phyloP scores from a whole-genome alignment of 2,329 filamentous ascomycete species.

The Alternaria ethzedia region DNA sequence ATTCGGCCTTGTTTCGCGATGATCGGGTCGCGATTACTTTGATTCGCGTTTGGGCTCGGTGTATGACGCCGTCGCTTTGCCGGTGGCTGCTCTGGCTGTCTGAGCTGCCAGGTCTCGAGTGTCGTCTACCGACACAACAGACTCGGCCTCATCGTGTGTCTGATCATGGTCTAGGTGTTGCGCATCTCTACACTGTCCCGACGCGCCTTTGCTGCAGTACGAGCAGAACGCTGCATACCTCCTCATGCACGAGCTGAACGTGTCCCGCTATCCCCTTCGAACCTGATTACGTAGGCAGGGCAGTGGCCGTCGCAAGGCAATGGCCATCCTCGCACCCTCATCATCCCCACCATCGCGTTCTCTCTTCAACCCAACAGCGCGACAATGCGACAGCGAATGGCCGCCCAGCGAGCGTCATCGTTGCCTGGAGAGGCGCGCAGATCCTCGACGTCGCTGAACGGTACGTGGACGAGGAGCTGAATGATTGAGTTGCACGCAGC shows the following conservation, averaged over 20 bases:
- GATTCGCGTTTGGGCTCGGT: neutral
- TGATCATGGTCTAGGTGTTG: neutral
- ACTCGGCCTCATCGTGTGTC: neutral
- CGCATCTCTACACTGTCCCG: neutral
- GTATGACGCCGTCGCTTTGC: neutral
- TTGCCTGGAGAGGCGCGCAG: neutral
- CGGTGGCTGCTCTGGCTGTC: neutral
- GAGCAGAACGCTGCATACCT: neutral
- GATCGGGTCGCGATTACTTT: neutral
- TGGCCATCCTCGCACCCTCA: neutral
- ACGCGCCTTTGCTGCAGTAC: neutral
- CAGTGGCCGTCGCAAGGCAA: neutral
- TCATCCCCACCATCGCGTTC: neutral
- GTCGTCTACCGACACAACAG: neutral
- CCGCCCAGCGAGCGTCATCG: too few species aligned
- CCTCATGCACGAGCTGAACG: neutral
- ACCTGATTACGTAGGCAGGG: neutral
- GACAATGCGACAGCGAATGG: neutral
- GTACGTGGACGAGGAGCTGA: neutral
- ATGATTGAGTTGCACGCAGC: neutral
- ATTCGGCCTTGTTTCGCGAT: neutral
- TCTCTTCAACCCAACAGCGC: neutral
- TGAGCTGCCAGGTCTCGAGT: neutral
- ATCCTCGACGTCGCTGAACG: neutral
- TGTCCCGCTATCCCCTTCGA: neutral